Evolutionary conservation across 163 green algal species (phyloP).

Genomic region (Chlorella variabilis): DNA sequence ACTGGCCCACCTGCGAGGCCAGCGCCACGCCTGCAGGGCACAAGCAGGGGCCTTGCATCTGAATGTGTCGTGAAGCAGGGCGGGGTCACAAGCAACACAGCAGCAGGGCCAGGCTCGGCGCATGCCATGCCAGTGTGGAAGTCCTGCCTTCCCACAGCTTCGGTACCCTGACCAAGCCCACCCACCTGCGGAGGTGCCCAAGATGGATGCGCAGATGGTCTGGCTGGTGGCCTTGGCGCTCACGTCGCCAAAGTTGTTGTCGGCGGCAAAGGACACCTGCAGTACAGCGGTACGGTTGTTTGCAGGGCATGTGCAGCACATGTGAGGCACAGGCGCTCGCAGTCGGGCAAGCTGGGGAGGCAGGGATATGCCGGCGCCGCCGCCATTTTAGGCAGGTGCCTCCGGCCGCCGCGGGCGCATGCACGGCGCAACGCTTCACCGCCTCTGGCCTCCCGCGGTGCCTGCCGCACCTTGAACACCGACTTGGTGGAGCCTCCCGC

Average conservation of each 20-base stretch:
- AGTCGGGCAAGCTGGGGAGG: neutral
- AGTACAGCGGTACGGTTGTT: too few species aligned
- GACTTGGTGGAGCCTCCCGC: slow-evolving; percentile 33
- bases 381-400: too few species aligned
- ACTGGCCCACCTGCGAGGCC: slow-evolving; percentile 17
- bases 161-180: too few species aligned
- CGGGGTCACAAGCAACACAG: neutral
- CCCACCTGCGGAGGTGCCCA: slow-evolving; percentile 33
- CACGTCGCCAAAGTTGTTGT: slow-evolving; percentile 48
- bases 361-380: too few species aligned
- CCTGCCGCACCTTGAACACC: slow-evolving; percentile 45
- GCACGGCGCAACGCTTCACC: too few species aligned
- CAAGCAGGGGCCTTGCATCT: too few species aligned
- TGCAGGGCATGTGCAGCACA: too few species aligned
- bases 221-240: slow-evolving; percentile 53
- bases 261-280: slow-evolving; percentile 33
- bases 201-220: slow-evolving; percentile 42
- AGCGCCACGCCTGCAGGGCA: slow-evolving; percentile 22
- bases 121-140: neutral
- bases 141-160: neutral
- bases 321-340: too few species aligned
- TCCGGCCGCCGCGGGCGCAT: too few species aligned
- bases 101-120: neutral
- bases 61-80: neutral
- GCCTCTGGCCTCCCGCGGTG: too few species aligned